Evolutionary conservation across 192 early-diverging fungal species (phyloP).

Genomic region (Chytriomyces hyalinus): DNA sequence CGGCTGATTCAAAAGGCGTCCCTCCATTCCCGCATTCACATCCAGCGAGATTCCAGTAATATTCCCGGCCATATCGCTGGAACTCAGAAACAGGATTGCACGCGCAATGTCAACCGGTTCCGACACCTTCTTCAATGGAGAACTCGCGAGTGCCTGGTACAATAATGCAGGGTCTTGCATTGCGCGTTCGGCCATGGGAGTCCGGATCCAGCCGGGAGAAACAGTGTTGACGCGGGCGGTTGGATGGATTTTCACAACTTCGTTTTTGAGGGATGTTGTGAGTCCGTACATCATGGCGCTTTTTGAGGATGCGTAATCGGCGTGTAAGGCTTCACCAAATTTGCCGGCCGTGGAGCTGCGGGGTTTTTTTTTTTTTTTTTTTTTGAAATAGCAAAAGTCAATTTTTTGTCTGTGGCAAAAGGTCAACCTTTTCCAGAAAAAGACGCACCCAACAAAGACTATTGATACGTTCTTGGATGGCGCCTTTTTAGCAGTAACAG

Average conservation of each 20-base stretch:
- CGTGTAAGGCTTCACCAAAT: constrained; percentile 63
- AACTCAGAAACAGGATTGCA: constrained; percentile 58
- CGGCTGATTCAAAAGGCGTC: constrained; percentile 48
- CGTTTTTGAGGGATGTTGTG: constrained; percentile 57
- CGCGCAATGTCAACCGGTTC: constrained; percentile 60
- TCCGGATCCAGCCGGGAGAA: constrained; percentile 63
- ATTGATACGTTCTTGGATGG: constrained; percentile 27
- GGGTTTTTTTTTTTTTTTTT: no score
- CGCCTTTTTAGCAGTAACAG: not conserved
- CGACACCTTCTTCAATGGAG: constrained; percentile 62
- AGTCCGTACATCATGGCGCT: constrained; percentile 61
- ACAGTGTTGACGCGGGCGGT: constrained; percentile 60
- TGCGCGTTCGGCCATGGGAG: constrained; percentile 62
- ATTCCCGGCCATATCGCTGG: constrained; percentile 52
- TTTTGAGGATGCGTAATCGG: constrained; percentile 58
- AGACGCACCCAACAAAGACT: constrained; percentile 36
- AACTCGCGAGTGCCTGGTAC: constrained; percentile 59
- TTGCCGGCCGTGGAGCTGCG: constrained; percentile 60
- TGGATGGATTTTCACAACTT: constrained; percentile 61
- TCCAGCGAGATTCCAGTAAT: constrained; percentile 63
- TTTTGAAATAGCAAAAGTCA: not conserved
- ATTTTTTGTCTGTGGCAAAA: not conserved
- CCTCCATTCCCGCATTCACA: constrained; percentile 67
- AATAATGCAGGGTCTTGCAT: constrained; percentile 53
- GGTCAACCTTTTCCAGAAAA: constrained; percentile 7